These are phyloP conservation scores for Astrothelium macrocarpum DNA, from an alignment of 495 filamentous ascomycete genomes.

Conservation along the genomic window DNA sequence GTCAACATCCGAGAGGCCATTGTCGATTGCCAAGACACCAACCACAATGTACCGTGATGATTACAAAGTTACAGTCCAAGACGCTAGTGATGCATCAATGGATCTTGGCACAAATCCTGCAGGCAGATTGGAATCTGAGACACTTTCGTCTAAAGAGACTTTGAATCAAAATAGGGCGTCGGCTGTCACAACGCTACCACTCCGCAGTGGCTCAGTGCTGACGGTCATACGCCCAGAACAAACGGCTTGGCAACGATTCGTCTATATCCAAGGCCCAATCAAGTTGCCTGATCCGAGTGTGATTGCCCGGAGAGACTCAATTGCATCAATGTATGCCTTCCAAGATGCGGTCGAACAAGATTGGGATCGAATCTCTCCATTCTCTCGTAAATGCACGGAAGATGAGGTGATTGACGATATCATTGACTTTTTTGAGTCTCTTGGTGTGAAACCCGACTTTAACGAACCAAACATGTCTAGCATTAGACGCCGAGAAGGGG, in stretches of 20 bases:
- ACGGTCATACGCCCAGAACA: conserved; percentile 18
- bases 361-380: conserved; percentile 12
- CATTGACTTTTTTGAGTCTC: conserved; percentile 22
- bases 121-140: background rate
- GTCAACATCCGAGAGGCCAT: background rate
- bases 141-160: conserved; percentile 8
- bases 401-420: conserved; percentile 20
- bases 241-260: conserved; percentile 18
- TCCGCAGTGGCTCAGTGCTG: conserved; percentile 19
- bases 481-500: background rate
- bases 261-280: conserved; percentile 22
- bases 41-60: background rate
- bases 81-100: background rate
- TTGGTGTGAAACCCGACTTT: background rate
- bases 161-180: background rate
- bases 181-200: conserved; percentile 15
- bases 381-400: conserved; percentile 15
- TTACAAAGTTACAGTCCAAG: background rate
- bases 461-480: background rate
- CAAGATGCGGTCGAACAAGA: conserved; percentile 20
- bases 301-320: conserved; percentile 16
- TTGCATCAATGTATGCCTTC: conserved; percentile 21
- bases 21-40: background rate
- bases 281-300: conserved; percentile 16
- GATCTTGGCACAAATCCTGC: background rate